phyloP scores from a whole-genome alignment of 208 protist genomes.

The Leishmania lainsoni region DNA sequence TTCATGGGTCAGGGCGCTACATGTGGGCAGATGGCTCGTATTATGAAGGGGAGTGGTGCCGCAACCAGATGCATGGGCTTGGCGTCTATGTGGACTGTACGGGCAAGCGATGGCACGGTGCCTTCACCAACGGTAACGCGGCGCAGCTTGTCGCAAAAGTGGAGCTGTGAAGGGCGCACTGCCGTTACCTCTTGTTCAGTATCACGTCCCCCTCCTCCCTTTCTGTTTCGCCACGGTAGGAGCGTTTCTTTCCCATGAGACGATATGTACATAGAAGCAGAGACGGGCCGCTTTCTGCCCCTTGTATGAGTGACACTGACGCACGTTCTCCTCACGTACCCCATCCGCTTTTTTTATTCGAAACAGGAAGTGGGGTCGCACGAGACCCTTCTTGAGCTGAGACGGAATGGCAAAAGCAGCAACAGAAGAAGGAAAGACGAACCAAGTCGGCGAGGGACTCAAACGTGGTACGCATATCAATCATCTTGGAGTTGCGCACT shows the following conservation, averaged over 20 bases:
- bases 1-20: slow-evolving; percentile 75
- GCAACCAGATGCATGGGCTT: slow-evolving; percentile 83
- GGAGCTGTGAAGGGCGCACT: slow-evolving; percentile 27
- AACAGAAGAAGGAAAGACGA: background rate
- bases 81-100: slow-evolving; percentile 76
- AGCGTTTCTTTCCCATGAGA: background rate
- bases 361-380: background rate
- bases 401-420: background rate
- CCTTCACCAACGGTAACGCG: slow-evolving; percentile 62
- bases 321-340: background rate
- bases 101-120: slow-evolving; percentile 78
- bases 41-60: slow-evolving; percentile 86
- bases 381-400: background rate
- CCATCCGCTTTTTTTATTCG: background rate
- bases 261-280: background rate
- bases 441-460: background rate
- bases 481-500: background rate
- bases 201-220: background rate
- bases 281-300: background rate
- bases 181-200: background rate
- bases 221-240: background rate
- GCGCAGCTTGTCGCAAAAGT: slow-evolving; percentile 57
- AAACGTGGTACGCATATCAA: background rate
- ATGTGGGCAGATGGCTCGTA: slow-evolving; percentile 87
- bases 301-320: background rate